These are phyloP conservation scores for Catharanthus roseus DNA, from an alignment of 257 asterid genomes.

Conservation along the genomic window DNA sequence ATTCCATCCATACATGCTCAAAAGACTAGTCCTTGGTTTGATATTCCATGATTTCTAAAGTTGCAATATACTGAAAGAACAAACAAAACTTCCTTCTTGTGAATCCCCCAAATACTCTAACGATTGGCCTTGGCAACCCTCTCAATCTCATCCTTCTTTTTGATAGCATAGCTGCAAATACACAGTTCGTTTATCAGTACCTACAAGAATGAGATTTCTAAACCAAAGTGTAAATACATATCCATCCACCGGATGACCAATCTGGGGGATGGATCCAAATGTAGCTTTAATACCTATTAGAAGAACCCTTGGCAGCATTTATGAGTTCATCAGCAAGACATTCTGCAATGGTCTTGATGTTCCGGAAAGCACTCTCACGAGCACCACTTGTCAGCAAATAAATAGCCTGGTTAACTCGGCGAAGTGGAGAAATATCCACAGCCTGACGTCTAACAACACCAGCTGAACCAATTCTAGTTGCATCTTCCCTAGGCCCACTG, in stretches of 20 bases:
- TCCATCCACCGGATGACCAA: background rate
- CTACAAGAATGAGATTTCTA: background rate
- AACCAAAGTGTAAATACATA: background rate
- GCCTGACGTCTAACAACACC: constrained; percentile 39
- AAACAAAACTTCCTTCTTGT: constrained; percentile 18
- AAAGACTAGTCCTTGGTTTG: background rate
- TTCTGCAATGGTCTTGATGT: constrained; percentile 33
- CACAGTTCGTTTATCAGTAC: background rate
- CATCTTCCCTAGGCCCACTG: constrained; percentile 34
- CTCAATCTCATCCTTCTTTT: constrained; percentile 90
- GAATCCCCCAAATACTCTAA: constrained; percentile 24
- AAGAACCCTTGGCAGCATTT: constrained; percentile 38
- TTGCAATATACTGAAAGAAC: background rate
- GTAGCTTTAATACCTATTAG: constrained; percentile 22
- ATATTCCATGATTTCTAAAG: constrained; percentile 4
- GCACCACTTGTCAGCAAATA: constrained; percentile 34
- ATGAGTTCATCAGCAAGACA: constrained; percentile 39
- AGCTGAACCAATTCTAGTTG: constrained; percentile 35
- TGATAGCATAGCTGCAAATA: constrained; percentile 70
- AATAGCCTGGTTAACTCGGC: constrained; percentile 36
- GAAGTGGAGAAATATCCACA: constrained; percentile 36
- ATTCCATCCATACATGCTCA: background rate
- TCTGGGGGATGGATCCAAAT: constrained; percentile 33
- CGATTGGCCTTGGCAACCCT: constrained; percentile 93
- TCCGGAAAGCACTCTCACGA: constrained; percentile 36